Evolutionary conservation across 345 rosid species (phyloP).

Genomic region (Physaria fendleri): DNA sequence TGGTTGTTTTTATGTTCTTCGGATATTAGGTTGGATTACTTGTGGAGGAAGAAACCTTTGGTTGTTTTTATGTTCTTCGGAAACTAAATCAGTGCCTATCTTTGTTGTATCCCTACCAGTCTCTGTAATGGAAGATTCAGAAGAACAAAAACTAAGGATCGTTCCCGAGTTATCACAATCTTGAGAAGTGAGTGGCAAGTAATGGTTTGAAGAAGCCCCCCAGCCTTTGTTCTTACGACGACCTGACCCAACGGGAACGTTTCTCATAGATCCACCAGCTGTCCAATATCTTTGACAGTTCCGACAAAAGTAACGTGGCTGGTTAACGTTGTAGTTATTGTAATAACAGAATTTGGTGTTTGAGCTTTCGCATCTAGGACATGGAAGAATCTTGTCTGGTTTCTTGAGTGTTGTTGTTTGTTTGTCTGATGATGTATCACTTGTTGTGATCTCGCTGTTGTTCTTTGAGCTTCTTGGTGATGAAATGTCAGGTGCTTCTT

Average conservation of each 20-base stretch:
- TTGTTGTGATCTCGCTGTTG: conserved; percentile 37
- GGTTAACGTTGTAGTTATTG: conserved; percentile 81
- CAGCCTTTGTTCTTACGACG: conserved; percentile 72
- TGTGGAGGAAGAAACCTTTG: conserved; percentile 29
- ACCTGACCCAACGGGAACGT: conserved; percentile 77
- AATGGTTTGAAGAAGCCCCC: conserved; percentile 34
- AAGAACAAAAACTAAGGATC: conserved; percentile 48
- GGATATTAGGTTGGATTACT: conserved; percentile 11
- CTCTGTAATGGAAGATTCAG: conserved; percentile 40
- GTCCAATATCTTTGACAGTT: conserved; percentile 95
- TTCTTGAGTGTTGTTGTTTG: conserved; percentile 41
- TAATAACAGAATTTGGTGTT: conserved; percentile 89
- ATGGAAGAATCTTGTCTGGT: conserved; percentile 64
- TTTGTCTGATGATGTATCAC: conserved; percentile 30
- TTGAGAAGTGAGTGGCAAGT: conserved; percentile 26
- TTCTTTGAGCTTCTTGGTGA: conserved; percentile 32
- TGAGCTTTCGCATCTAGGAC: conserved; percentile 77
- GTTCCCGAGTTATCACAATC: conserved; percentile 29
- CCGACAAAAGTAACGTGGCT: conserved; percentile 87
- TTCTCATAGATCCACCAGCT: conserved; percentile 86
- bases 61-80: conserved; percentile 12
- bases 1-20: conserved; percentile 15
- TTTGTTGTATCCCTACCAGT: conserved; percentile 13
- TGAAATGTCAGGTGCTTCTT: conserved; percentile 33
- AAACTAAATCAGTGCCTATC: conserved; percentile 20